A percentile compares a stretch with the other conserved stretches of the same genome.
Conservation (phyloP, 2,329 filamentous ascomycete genomes). For the Ascochyta koolunga region DNA sequence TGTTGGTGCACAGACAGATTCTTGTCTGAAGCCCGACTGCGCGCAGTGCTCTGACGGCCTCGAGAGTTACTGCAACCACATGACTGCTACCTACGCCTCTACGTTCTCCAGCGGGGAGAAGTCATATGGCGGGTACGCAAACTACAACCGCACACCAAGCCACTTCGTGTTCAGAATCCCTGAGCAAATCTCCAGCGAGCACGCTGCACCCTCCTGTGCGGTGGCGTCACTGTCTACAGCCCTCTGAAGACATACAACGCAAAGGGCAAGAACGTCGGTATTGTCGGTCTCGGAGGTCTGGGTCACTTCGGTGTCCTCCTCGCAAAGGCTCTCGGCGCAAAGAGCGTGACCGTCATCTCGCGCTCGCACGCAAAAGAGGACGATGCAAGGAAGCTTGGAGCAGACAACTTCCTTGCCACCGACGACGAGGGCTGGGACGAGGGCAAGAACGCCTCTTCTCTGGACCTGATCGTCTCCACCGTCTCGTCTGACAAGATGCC, state of each 20-base stretch:
- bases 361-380: conserved; percentile 65
- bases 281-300: conserved; percentile 75
- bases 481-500: conserved; percentile 59
- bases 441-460: conserved; percentile 57
- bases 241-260: conserved; percentile 77
- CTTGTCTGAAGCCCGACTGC: conserved; percentile 52
- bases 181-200: conserved; percentile 64
- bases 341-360: conserved; percentile 69
- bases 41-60: conserved; percentile 55
- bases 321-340: conserved; percentile 72
- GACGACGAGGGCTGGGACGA: conserved; percentile 65
- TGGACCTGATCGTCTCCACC: conserved; percentile 66
- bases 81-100: conserved; percentile 53
- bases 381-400: conserved; percentile 64
- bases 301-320: conserved; percentile 76
- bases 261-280: conserved; percentile 76
- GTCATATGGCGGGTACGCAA: conserved; percentile 68
- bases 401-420: conserved; percentile 66
- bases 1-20: conserved; percentile 56
- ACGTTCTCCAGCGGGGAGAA: conserved; percentile 62
- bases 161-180: conserved; percentile 77
- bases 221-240: conserved; percentile 78
- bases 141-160: conserved; percentile 73
- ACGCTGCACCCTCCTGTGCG: conserved; percentile 81
- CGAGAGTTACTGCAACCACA: conserved; percentile 56